phyloP scores from a whole-genome alignment of 108 stramenopile genomes.

The Asterionellopsis glacialis region DNA sequence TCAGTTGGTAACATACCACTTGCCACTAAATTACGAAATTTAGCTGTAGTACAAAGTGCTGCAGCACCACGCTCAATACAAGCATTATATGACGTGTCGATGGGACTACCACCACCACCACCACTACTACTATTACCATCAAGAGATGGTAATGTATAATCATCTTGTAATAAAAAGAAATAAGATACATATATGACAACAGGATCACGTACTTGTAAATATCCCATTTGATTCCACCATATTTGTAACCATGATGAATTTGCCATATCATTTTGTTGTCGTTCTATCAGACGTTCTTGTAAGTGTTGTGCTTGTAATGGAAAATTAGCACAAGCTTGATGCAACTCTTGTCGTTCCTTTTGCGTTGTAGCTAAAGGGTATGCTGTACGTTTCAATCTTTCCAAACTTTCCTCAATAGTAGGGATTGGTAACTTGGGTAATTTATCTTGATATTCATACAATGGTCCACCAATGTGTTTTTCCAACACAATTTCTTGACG shows the following conservation, averaged over 20 bases:
- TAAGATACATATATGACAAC: conserved; percentile 59
- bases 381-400: conserved; percentile 62
- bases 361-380: conserved; percentile 52
- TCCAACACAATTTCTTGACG: conserved; percentile 2
- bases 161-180: conserved; percentile 52
- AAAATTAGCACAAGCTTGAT: conserved; percentile 18
- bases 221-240: conserved; percentile 59
- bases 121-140: no score
- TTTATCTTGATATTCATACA: conserved; percentile 53
- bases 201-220: conserved; percentile 62
- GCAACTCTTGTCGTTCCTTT: conserved; percentile 38
- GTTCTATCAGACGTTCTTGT: conserved; percentile 37
- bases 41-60: conserved; percentile 19
- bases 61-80: conserved; percentile 29
- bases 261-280: conserved; percentile 17
- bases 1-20: conserved; percentile 26
- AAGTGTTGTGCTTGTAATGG: conserved; percentile 30
- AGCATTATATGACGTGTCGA: background rate
- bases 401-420: conserved; percentile 54
- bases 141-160: conserved; percentile 14
- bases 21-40: conserved; percentile 20
- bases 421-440: conserved; percentile 77
- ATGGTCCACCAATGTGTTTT: conserved; percentile 29
- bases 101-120: conserved; percentile 6
- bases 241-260: conserved; percentile 54